Conservation (phyloP, 2,329 filamentous ascomycete species). For the Monilinia fructigena region DNA sequence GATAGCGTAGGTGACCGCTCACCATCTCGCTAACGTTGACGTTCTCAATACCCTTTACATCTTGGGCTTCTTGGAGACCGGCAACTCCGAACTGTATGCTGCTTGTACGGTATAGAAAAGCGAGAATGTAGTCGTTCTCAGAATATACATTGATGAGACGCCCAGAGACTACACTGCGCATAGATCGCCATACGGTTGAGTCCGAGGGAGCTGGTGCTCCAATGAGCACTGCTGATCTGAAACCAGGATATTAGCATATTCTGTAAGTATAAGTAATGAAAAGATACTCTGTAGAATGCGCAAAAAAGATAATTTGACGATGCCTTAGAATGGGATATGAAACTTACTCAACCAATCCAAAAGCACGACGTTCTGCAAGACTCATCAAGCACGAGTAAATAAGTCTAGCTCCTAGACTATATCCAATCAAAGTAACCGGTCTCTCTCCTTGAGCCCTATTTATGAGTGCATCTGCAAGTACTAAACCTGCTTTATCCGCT, state of each 20-base stretch:
- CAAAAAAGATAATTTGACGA: neutral
- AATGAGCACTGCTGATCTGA: slow-evolving; percentile 66
- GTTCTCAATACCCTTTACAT: slow-evolving; percentile 65
- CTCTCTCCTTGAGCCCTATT: slow-evolving; percentile 80
- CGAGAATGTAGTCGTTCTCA: slow-evolving; percentile 82
- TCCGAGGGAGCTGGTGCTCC: slow-evolving; percentile 76
- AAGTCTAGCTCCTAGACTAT: slow-evolving; percentile 76
- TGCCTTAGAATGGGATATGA: neutral
- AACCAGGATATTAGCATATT: neutral
- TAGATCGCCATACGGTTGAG: slow-evolving; percentile 68
- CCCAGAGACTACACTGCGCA: slow-evolving; percentile 76
- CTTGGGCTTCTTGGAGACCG: slow-evolving; percentile 71
- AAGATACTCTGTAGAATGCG: neutral
- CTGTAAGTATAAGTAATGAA: no score
- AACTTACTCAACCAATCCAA: slow-evolving; percentile 74
- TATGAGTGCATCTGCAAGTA: slow-evolving; percentile 79
- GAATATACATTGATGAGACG: slow-evolving; percentile 86
- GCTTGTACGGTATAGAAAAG: slow-evolving; percentile 81
- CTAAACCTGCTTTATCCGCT: slow-evolving; percentile 75
- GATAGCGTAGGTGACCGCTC: slow-evolving; percentile 69
- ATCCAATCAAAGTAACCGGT: slow-evolving; percentile 76
- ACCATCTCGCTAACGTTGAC: slow-evolving; percentile 61
- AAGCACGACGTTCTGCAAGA: slow-evolving; percentile 74
- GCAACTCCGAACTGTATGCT: slow-evolving; percentile 81
- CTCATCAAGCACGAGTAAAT: slow-evolving; percentile 79